These are phyloP conservation scores for Aspergillus olivimuriae DNA, from an alignment of 495 filamentous ascomycete genomes.

Conservation along the genomic window DNA sequence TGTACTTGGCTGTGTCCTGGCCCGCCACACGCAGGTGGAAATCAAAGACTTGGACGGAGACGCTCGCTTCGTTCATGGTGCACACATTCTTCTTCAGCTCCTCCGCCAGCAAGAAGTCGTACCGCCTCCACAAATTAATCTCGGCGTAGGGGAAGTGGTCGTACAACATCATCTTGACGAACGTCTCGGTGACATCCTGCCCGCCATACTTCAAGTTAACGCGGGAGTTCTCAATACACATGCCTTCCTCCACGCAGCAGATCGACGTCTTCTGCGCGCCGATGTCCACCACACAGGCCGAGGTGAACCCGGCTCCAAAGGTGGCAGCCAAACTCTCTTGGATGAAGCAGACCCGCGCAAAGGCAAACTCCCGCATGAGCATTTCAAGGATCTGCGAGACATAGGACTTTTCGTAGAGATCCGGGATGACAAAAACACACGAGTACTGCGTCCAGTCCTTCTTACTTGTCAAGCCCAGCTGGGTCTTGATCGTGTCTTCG, in stretches of 20 bases:
- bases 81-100: constrained; percentile 88
- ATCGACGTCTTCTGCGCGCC: constrained; percentile 98
- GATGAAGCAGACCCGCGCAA: constrained; percentile 82
- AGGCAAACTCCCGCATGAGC: constrained; percentile 80
- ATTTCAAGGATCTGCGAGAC: constrained; percentile 78
- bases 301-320: constrained; percentile 92
- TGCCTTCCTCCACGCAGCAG: constrained; percentile 93
- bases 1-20: constrained; percentile 83
- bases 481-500: constrained; percentile 75
- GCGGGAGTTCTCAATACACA: constrained; percentile 85
- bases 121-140: constrained; percentile 82
- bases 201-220: constrained; percentile 94
- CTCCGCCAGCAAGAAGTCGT: constrained; percentile 90
- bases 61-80: constrained; percentile 76
- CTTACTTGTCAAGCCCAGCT: constrained; percentile 70
- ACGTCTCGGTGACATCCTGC: constrained; percentile 84
- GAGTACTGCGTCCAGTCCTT: constrained; percentile 85
- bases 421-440: constrained; percentile 91
- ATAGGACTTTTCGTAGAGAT: constrained; percentile 91
- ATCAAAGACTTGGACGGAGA: constrained; percentile 72
- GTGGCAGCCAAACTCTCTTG: constrained; percentile 93
- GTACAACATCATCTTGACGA: constrained; percentile 94
- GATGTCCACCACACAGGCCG: constrained; percentile 90
- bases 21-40: constrained; percentile 86
- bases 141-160: constrained; percentile 91